phyloP scores from a whole-genome alignment of 352 stramenopile species.

The Pseudoperonospora humuli region DNA sequence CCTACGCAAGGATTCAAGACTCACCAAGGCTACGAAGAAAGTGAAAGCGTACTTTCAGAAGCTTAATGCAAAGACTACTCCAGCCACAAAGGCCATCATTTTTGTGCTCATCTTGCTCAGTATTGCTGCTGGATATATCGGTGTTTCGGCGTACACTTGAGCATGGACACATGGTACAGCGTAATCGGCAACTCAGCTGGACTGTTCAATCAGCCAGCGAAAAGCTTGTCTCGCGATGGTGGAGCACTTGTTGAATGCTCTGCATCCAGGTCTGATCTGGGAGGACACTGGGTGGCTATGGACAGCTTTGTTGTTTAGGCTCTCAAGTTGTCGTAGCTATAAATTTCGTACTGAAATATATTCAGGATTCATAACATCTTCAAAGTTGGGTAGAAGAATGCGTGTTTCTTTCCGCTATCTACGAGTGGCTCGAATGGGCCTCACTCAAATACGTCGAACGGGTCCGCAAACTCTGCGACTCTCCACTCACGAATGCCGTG shows the following conservation, averaged over 20 bases:
- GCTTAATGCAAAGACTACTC: not conserved
- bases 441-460: constrained; percentile 57
- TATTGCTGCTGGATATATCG: not conserved
- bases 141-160: not conserved
- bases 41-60: not conserved
- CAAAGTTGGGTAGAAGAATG: no score
- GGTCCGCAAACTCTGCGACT: constrained; percentile 57
- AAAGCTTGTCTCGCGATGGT: not conserved
- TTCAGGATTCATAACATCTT: no score
- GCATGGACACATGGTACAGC: not conserved
- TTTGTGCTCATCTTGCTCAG: not conserved
- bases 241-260: no score
- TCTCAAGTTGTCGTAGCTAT: no score
- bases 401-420: constrained; percentile 65
- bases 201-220: not conserved
- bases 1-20: not conserved
- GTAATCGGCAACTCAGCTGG: not conserved
- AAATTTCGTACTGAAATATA: no score
- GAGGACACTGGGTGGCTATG: no score
- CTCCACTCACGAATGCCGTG: constrained; percentile 55
- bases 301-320: no score
- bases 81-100: not conserved
- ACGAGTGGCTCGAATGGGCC: constrained; percentile 75
- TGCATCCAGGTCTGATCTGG: no score
- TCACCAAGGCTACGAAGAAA: not conserved